Base-by-base conservation (phyloP, 768 basidiomycete genomes). In the Podaxis sp. region DNA sequence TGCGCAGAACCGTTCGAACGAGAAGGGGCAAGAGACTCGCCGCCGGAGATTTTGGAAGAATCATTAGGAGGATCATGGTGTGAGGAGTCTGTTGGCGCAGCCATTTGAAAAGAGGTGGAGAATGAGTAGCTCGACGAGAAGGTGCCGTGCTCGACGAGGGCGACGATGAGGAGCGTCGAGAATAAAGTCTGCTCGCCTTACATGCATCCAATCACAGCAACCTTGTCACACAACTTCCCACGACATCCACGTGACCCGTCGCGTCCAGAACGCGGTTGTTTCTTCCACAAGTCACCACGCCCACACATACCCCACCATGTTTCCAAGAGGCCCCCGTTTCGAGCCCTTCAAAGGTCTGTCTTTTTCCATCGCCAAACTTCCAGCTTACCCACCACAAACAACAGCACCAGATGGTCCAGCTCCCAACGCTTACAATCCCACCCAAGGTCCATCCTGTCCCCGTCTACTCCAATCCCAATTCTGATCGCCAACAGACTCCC, bases 361-460 rank as follows among this genome's bases (percentile, higher is more conserved):
- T 38, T 59, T 59, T 7, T 40, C 33, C 12, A 22, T 11, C 46
- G 36, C 51, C 53, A 17, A 46, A 9, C 50, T 38, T 50, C 12
- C 67, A 19, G 19, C 4, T 15, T n/a, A 25, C 27, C 57, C 17
- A 41, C 63, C n/a, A 63, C 51, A 13, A 47, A 7, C 19, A 36
- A 15, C 63, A 85, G 84, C 72, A 1, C 71, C 82, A 19, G 84
- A 84, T 36, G 78, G 82, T 4, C 85, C 84, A 17, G 84, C 80
- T 13, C 83, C 85, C 37, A 80, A 80, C 51, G 67, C 79, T 5
- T 84, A 86, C 71, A 76, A 78, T 61, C 67, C 66, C 4, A 75
- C 43, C 43, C 43, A 46, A 46, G 43, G 43, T 46, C 7, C 33
- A 33, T 33, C 33, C 7, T 46, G 7, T 46, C n/a, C 43, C 43